phyloP scores from a whole-genome alignment of 495 filamentous ascomycete genomes.

The Daldinia decipiens region DNA sequence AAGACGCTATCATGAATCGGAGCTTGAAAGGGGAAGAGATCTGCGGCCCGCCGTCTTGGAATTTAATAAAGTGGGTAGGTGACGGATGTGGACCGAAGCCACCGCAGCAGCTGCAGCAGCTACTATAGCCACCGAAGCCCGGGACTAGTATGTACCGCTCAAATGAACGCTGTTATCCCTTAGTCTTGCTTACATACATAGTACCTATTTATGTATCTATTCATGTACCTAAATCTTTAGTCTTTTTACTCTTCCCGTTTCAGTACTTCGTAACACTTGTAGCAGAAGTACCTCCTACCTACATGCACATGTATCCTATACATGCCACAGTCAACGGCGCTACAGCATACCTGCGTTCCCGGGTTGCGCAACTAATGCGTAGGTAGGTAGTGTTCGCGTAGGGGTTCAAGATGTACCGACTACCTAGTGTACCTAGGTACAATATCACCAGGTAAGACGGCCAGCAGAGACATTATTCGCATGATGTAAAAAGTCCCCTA shows the following conservation, averaged over 20 bases:
- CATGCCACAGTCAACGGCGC: slow-evolving; percentile 12
- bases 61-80: neutral
- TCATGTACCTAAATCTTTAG: neutral
- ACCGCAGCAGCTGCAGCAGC: slow-evolving; percentile 17
- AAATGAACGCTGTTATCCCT: slow-evolving; percentile 9
- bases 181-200: neutral
- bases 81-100: slow-evolving; percentile 37
- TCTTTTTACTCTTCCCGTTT: slow-evolving; percentile 27
- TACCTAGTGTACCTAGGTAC: neutral
- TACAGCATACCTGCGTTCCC: slow-evolving; percentile 14
- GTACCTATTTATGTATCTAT: too few species aligned
- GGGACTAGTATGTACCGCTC: slow-evolving; percentile 11
- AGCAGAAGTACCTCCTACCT: slow-evolving; percentile 11
- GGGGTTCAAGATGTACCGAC: neutral
- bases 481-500: slow-evolving; percentile 40
- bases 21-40: slow-evolving; percentile 33
- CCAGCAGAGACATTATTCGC: neutral
- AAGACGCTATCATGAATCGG: slow-evolving; percentile 11
- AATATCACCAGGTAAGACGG: neutral
- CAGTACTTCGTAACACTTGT: slow-evolving; percentile 35
- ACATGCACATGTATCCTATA: too few species aligned
- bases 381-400: slow-evolving; percentile 10
- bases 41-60: slow-evolving; percentile 34
- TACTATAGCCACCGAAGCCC: slow-evolving; percentile 22
- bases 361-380: slow-evolving; percentile 19